Conservation (phyloP, 2,329 filamentous ascomycete genomes). For the Teratosphaeria viscida region DNA sequence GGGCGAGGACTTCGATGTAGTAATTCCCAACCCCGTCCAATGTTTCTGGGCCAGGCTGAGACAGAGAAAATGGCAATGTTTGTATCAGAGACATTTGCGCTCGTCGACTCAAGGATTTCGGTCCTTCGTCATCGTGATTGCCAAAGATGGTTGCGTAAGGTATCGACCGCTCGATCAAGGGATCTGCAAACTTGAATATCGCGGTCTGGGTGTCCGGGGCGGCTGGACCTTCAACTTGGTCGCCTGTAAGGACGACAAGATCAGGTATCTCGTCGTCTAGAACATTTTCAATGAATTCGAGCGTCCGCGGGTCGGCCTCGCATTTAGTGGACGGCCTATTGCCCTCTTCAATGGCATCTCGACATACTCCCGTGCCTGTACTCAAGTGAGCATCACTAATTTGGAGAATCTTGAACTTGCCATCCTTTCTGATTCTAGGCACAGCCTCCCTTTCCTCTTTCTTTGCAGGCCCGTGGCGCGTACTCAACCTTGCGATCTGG, state of each 20-base stretch:
- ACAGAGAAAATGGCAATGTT: constrained; percentile 78
- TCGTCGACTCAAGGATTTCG: constrained; percentile 50
- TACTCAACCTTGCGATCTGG: constrained; percentile 63
- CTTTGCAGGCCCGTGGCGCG: constrained; percentile 60
- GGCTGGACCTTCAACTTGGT: constrained; percentile 91
- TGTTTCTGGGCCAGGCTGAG: constrained; percentile 68
- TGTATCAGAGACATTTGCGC: constrained; percentile 80
- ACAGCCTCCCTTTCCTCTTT: constrained; percentile 54
- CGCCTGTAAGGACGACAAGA: constrained; percentile 80
- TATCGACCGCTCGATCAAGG: constrained; percentile 77
- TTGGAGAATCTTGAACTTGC: constrained; percentile 96
- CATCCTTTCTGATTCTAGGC: constrained; percentile 73
- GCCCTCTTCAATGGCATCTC: constrained; percentile 60
- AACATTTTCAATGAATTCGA: constrained; percentile 76
- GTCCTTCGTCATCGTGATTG: constrained; percentile 89
- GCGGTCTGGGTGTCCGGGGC: constrained; percentile 85
- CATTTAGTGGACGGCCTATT: constrained; percentile 38
- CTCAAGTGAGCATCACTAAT: constrained; percentile 88
- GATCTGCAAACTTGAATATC: constrained; percentile 82
- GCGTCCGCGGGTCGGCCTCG: constrained; percentile 80
- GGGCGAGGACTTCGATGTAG: constrained; percentile 77
- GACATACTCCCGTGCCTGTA: constrained; percentile 75
- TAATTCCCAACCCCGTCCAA: constrained; percentile 94
- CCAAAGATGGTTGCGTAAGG: constrained; percentile 93
- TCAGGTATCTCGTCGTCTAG: constrained; percentile 91